These are phyloP conservation scores for Pyracantha coccinea DNA, from an alignment of 331 rosid genomes.

Conservation along the genomic window DNA sequence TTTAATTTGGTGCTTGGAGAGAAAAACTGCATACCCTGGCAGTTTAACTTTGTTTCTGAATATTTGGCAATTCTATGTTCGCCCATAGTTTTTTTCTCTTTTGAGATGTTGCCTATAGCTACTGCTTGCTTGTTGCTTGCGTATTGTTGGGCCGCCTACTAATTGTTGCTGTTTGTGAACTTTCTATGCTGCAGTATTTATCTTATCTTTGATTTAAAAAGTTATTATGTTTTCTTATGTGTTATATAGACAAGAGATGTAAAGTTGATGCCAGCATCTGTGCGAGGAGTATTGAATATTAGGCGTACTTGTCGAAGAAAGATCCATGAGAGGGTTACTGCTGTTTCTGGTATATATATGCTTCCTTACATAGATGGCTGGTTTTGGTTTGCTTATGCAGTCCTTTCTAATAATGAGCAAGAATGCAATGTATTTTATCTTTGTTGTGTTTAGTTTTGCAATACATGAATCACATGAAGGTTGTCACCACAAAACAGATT, in stretches of 20 bases:
- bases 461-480: background rate
- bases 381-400: background rate
- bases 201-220: background rate
- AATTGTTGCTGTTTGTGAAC: background rate
- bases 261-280: slow-evolving; percentile 61
- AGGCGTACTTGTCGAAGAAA: slow-evolving; percentile 73
- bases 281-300: slow-evolving; percentile 46
- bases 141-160: background rate
- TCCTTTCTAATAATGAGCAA: background rate
- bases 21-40: background rate
- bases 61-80: background rate
- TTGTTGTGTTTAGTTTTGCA: background rate
- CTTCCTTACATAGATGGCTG: background rate
- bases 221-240: background rate
- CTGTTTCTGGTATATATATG: slow-evolving; percentile 58
- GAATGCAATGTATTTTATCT: background rate
- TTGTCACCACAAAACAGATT: background rate
- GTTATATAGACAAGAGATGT: slow-evolving; percentile 66
- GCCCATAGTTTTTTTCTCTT: background rate
- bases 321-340: slow-evolving; percentile 74
- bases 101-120: background rate
- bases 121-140: background rate
- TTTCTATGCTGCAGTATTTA: background rate
- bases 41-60: background rate
- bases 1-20: background rate